Base-by-base conservation (phyloP, 1,284 basidiomycete species). In the Retiboletus flavoniger region DNA sequence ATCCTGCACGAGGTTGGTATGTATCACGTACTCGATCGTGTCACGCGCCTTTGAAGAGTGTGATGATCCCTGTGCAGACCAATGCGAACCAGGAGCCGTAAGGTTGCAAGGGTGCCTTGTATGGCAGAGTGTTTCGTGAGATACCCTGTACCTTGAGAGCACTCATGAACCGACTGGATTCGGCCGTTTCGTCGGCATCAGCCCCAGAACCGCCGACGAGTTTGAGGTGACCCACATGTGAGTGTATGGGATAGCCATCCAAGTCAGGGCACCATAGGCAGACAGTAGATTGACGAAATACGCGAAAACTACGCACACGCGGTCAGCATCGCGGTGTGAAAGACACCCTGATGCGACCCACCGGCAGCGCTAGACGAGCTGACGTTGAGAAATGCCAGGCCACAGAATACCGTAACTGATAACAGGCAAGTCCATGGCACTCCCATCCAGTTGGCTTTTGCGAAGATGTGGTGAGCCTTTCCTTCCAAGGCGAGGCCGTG, bases 211-310 rank as follows among this genome's bases (percentile, higher is more conserved):
- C 19, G 8, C 29, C n/a, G 31, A 35, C 13, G 42, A 4, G 35
- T 38, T 24, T 9, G 34, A 32, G 34, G 47, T 16, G 3, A 65
- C 77, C 56, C 64, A 84, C 81, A 90, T 81, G 71, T 91, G 88
- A 10, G 81, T 81, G 45, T 78, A 81, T 40, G 80, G 70, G 54
- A 92, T 90, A 21, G 77, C 82, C 76, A 91, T 83, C 87, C 88
- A 89, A 7, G 85, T 87, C 59, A 58, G 38, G 34, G 44, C 19
- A 87, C 87, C 88, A 61, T 86, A 86, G 42, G 83, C 83, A 7
- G 84, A 82, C 38, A 87, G 83, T 44, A 87, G 68, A 59, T 84
- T 84, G 29, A 86, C 83, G 61, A 91, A 90, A 79, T 85, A 91
- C 16, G 75, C 76, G 65, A 90, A 91, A 13, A 89, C 82, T 75